Conservation (phyloP, 805 yeast genomes). For the Candida cerambycidarum region DNA sequence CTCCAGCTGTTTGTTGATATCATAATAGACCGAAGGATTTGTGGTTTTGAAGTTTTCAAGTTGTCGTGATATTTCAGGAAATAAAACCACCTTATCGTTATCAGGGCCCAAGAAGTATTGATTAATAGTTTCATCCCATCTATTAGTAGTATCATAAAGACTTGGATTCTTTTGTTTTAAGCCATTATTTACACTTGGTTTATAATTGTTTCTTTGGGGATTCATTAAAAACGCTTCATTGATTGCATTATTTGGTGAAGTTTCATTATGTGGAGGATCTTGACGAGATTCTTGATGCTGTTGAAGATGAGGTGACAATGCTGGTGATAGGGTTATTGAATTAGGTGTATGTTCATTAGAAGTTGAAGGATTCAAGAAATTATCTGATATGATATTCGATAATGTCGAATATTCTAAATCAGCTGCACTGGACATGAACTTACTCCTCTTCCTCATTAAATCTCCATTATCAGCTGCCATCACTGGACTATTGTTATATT, state of each 20-base stretch:
- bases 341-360: constrained; percentile 29
- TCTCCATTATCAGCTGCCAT: constrained; percentile 3
- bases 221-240: constrained; percentile 15
- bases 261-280: not conserved
- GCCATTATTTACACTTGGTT: not conserved
- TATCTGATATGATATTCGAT: constrained; percentile 61
- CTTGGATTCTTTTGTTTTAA: not conserved
- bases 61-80: constrained; percentile 59
- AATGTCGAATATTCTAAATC: constrained; percentile 70
- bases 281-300: constrained; percentile 3
- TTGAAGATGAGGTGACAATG: constrained; percentile 32
- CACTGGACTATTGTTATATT: not conserved
- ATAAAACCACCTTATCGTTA: constrained; percentile 41
- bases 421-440: constrained; percentile 69
- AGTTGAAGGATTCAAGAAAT: constrained; percentile 17
- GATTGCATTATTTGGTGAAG: constrained; percentile 17
- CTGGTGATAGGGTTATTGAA: constrained; percentile 35
- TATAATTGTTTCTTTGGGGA: not conserved
- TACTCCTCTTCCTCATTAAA: constrained; percentile 29
- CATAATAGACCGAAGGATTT: constrained; percentile 43
- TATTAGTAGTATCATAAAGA: constrained; percentile 31
- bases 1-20: constrained; percentile 38
- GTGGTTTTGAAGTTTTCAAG: constrained; percentile 37
- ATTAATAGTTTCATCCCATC: constrained; percentile 58
- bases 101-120: constrained; percentile 66